phyloP scores from a whole-genome alignment of 805 yeast genomes.

The Candida suzukii region DNA sequence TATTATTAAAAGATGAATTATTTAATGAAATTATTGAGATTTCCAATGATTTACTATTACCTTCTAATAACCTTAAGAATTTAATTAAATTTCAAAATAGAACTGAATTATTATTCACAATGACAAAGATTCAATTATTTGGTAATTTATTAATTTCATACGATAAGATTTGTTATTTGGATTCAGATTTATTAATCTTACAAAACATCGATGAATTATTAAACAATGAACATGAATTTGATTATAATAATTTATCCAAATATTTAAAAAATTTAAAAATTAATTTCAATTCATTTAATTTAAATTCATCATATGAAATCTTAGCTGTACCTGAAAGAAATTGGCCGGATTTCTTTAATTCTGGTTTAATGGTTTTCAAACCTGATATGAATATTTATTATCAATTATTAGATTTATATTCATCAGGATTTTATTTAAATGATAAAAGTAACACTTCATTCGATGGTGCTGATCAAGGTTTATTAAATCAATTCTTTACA shows the following conservation, averaged over 20 bases:
- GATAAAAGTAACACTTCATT: constrained; percentile 33
- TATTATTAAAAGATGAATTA: constrained; percentile 4
- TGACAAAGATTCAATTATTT: constrained; percentile 38
- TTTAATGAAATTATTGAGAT: constrained; percentile 1
- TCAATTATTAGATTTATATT: constrained; percentile 29
- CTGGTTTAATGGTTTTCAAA: constrained; percentile 60
- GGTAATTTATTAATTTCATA: constrained; percentile 46
- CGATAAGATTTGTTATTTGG: constrained; percentile 48
- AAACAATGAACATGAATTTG: not conserved
- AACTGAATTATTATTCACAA: constrained; percentile 27
- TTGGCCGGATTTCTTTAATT: constrained; percentile 86
- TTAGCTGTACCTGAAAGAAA: constrained; percentile 77
- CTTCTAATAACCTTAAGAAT: constrained; percentile 5
- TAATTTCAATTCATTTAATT: not conserved
- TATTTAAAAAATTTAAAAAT: not conserved
- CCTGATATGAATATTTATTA: constrained; percentile 41
- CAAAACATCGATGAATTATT: constrained; percentile 29
- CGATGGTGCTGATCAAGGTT: constrained; percentile 93
- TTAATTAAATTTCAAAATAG: constrained; percentile 18
- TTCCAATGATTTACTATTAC: not conserved
- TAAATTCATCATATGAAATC: constrained; percentile 10
- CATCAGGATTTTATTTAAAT: constrained; percentile 5
- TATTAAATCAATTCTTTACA: constrained; percentile 67
- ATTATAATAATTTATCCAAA: too few relatives aligned
- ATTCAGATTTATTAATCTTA: constrained; percentile 47